phyloP scores from a whole-genome alignment of 495 filamentous ascomycete species.

The Aspergillus coremiiformis region DNA sequence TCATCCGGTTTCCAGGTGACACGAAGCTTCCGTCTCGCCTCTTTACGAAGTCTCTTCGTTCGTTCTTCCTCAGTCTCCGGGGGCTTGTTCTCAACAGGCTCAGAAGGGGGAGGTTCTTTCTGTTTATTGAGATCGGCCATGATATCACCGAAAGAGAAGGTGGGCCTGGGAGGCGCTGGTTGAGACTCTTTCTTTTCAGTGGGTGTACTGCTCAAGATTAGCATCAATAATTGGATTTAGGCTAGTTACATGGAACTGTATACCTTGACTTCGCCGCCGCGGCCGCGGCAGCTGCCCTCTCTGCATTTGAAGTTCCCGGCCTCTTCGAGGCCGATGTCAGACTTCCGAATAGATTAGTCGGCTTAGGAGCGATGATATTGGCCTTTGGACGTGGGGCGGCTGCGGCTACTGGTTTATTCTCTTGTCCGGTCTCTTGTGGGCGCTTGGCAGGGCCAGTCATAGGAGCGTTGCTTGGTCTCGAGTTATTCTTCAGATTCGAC shows the following conservation, averaged over 20 bases:
- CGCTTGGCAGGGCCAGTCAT: conserved; percentile 22
- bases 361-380: conserved; percentile 48
- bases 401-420: conserved; percentile 26
- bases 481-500: conserved; percentile 20
- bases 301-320: conserved; percentile 50
- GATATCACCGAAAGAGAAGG: conserved; percentile 49
- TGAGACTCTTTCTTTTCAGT: conserved; percentile 37
- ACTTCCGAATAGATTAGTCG: conserved; percentile 51
- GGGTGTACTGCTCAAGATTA: conserved; percentile 22
- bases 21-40: conserved; percentile 61
- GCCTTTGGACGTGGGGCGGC: conserved; percentile 38
- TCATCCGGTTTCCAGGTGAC: conserved; percentile 68
- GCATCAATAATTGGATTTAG: background rate
- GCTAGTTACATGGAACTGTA: background rate
- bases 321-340: conserved; percentile 55
- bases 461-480: conserved; percentile 16
- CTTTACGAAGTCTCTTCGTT: conserved; percentile 67
- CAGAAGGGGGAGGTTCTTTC: conserved; percentile 47
- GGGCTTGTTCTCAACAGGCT: conserved; percentile 45
- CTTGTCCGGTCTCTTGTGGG: conserved; percentile 15
- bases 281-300: conserved; percentile 40
- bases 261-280: conserved; percentile 38
- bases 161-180: conserved; percentile 33
- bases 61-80: conserved; percentile 74
- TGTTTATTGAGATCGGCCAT: conserved; percentile 62